Percentiles rank a stretch among this genome's conserved stretches.
These are phyloP conservation scores for Tolypocladium ophioglossoides DNA, from an alignment of 2,329 filamentous ascomycete species.

Conservation along the genomic window DNA sequence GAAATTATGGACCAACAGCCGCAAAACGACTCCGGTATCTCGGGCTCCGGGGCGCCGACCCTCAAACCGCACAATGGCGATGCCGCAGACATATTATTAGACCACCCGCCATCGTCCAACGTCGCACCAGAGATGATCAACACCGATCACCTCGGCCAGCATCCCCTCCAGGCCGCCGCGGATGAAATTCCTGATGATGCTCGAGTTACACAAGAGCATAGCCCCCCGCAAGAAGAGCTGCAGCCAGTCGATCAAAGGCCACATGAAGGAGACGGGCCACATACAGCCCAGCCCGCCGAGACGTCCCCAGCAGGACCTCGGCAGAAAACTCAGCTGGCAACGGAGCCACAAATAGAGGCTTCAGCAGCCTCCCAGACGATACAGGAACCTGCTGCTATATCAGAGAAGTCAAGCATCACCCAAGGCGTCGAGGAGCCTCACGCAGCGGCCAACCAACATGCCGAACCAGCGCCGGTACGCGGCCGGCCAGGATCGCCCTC, in stretches of 20 bases:
- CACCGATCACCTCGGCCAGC: not conserved
- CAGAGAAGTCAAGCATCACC: not conserved
- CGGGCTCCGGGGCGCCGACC: not conserved
- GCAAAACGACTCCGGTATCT: not conserved
- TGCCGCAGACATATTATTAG: not conserved
- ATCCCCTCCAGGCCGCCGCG: not conserved
- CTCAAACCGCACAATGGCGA: not conserved
- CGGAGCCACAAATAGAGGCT: not conserved
- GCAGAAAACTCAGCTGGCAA: not conserved
- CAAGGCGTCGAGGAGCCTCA: not conserved
- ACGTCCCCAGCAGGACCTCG: not conserved
- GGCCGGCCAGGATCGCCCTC: not conserved
- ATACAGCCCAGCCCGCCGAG: not conserved
- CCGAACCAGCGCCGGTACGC: not conserved
- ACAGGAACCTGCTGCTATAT: not conserved
- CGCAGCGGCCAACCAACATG: not conserved
- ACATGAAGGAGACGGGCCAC: not conserved
- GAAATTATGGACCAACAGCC: not conserved
- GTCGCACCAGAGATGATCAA: not conserved
- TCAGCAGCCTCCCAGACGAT: not conserved
- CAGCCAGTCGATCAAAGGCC: not conserved
- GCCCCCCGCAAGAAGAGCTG: not conserved
- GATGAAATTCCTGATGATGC: not conserved
- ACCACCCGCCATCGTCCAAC: not conserved
- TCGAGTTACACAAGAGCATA: not conserved